Evolutionary conservation across 345 rosid species (phyloP).

Genomic region (Salix exigua): DNA sequence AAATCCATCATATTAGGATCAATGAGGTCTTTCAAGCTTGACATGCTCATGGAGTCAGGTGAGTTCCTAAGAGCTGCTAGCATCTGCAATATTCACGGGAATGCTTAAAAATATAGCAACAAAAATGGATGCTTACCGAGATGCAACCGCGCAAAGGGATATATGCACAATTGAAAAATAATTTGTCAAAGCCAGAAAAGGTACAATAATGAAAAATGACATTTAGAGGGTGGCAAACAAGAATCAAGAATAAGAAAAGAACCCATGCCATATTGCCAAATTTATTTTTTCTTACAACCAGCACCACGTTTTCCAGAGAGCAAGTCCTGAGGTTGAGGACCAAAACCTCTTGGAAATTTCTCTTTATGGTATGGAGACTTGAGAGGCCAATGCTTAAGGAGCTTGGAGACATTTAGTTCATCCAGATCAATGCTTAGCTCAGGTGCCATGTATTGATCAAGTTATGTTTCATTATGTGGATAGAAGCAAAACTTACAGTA

Average conservation of each 20-base stretch:
- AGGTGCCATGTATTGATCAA: not conserved
- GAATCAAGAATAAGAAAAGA: not conserved
- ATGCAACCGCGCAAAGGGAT: not conserved
- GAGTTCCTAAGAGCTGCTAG: conserved; percentile 62
- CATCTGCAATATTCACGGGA: conserved; percentile 49
- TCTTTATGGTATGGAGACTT: too few relatives aligned
- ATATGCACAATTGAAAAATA: not conserved
- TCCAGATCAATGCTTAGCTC: too few relatives aligned
- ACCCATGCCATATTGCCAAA: not conserved
- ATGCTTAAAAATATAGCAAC: not conserved
- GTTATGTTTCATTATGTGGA: not conserved
- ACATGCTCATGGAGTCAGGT: conserved; percentile 68
- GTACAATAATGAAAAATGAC: not conserved
- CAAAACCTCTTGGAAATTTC: too few relatives aligned
- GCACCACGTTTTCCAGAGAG: not conserved
- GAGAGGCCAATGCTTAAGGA: too few relatives aligned
- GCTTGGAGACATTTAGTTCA: too few relatives aligned
- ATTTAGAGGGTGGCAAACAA: not conserved
- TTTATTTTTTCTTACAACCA: not conserved
- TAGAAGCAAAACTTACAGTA: conserved; percentile 45
- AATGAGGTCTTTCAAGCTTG: conserved; percentile 62
- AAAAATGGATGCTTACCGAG: not conserved
- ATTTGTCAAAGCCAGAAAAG: not conserved
- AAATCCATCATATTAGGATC: conserved; percentile 81
- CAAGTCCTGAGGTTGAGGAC: not conserved